Base-by-base conservation (phyloP, 192 early-diverging fungal species). In the Allomyces macrogynus region DNA sequence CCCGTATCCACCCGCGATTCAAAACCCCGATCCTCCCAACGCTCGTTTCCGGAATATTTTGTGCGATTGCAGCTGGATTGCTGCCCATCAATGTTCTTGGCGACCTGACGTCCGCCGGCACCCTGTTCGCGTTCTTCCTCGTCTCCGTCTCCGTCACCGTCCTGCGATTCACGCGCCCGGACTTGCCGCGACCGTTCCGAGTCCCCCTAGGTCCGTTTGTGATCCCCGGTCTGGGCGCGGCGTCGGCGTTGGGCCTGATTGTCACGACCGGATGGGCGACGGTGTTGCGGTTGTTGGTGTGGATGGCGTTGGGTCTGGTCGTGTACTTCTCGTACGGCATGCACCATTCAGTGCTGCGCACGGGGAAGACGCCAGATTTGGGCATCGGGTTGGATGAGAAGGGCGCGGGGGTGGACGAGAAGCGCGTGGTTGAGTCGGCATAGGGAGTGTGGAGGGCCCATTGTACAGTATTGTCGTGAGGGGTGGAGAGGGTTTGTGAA, bases 281-380 rank as follows among this genome's bases (percentile, higher is more conserved):
- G n/a, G 23, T 25, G 1, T 23, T 62, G 5, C 61, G 61, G 5
- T 4, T 62, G n/a, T 3, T 62, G 7, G 23, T 25, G 18, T 62
- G 61, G 61, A 12, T 62, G 61, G 24, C 24, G 23, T 3, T 62
- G 3, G 61, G 61, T 0, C 11, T 62, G 20, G 3, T 62, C 20
- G 23, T 62, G 23, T 62, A 91, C 62, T 68, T 78, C 5, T 9
- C 74, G 2, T 90, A 87, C 69, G 84, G 87, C 12, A 78, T 76
- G 65, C 70, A 80, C 12, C 71, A 83, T 63, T 89, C 89, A 22
- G 75, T 72, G 7, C 69, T 88, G 32, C 32, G 32, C 32, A 40
- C 32, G 7, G 32, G 32, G 32, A 40, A 40, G 32, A 40, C 32
- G 32, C 32, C 32, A 7, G 32, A 40, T 40, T 40, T 40, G 32